Evolutionary conservation across 139 green algal genomes (phyloP).

Genomic region (Picochlorum sp.): DNA sequence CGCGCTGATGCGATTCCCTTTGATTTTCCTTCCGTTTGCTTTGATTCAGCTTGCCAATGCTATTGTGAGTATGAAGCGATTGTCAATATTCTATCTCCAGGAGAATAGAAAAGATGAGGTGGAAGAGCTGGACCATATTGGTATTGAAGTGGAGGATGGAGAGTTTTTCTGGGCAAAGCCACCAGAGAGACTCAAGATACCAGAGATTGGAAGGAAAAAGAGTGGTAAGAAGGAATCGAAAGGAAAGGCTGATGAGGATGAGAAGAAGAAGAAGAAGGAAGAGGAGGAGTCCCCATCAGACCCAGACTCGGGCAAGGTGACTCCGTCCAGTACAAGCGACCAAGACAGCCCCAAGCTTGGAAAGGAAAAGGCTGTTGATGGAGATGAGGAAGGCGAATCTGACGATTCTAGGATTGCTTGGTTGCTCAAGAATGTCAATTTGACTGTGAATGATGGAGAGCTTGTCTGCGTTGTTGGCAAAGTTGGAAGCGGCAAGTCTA

Average conservation of each 20-base stretch:
- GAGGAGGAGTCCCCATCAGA: not conserved
- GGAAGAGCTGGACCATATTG: constrained; percentile 15
- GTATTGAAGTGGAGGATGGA: constrained; percentile 25
- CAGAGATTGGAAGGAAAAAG: constrained; percentile 14
- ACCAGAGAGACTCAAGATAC: not conserved
- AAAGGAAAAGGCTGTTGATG: not conserved
- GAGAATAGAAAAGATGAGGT: constrained; percentile 41
- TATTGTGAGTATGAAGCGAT: constrained; percentile 40
- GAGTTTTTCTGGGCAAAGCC: constrained; percentile 38
- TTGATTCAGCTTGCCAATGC: constrained; percentile 48
- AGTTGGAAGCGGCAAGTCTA: constrained; percentile 73
- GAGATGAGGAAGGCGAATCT: constrained; percentile 6
- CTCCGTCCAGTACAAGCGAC: not conserved
- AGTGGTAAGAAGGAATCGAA: constrained; percentile 13
- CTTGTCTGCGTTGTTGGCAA: constrained; percentile 70
- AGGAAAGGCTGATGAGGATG: not conserved
- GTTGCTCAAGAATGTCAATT: constrained; percentile 49
- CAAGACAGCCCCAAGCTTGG: not conserved
- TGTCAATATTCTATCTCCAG: constrained; percentile 39
- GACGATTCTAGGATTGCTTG: constrained; percentile 23
- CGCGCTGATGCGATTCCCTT: constrained; percentile 84
- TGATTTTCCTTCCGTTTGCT: constrained; percentile 81
- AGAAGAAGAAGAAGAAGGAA: not conserved
- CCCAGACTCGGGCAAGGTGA: not conserved
- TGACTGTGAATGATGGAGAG: constrained; percentile 48